Evolutionary conservation across 148 eudicot genomes (phyloP).

Genomic region (Amaranthus hypochondriacus): DNA sequence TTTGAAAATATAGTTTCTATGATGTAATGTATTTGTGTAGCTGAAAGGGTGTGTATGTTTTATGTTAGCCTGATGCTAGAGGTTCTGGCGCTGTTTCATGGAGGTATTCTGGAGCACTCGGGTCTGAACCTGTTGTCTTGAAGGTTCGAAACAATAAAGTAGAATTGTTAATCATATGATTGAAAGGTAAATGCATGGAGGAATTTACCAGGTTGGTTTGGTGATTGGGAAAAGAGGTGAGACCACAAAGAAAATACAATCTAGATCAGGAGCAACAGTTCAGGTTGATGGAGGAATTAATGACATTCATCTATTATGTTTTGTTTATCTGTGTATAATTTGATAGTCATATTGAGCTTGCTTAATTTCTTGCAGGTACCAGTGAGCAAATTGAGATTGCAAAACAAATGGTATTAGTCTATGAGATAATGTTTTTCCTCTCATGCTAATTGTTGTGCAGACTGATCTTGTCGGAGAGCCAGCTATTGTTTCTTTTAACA

Average conservation of each 20-base stretch:
- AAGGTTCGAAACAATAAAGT: constrained; percentile 85
- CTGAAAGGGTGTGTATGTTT: background rate
- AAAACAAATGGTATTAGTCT: constrained; percentile 52
- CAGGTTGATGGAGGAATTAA: constrained; percentile 44
- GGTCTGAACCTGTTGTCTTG: constrained; percentile 54
- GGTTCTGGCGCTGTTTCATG: constrained; percentile 69
- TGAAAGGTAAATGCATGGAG: background rate
- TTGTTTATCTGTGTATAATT: background rate
- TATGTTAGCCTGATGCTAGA: constrained; percentile 71
- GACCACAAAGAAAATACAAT: constrained; percentile 86
- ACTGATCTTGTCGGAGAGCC: constrained; percentile 87
- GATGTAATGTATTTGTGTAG: background rate
- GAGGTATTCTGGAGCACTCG: constrained; percentile 49
- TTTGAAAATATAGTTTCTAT: background rate
- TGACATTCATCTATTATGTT: background rate
- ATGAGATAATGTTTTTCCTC: too few relatives aligned
- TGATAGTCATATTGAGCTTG: background rate
- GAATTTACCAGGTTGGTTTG: constrained; percentile 75
- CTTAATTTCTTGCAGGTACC: constrained; percentile 42
- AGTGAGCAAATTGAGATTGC: constrained; percentile 88
- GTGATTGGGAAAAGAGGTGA: constrained; percentile 98
- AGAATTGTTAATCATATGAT: constrained; percentile 1
- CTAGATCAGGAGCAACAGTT: constrained; percentile 80
- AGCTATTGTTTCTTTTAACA: constrained; percentile 50
- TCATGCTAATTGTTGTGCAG: constrained; percentile 32